A percentile compares a stretch with the other conserved stretches of the same genome.
Evolutionary conservation across 169 alveolate genomes (phyloP).

Genomic region (Plasmodium blacklocki): DNA sequence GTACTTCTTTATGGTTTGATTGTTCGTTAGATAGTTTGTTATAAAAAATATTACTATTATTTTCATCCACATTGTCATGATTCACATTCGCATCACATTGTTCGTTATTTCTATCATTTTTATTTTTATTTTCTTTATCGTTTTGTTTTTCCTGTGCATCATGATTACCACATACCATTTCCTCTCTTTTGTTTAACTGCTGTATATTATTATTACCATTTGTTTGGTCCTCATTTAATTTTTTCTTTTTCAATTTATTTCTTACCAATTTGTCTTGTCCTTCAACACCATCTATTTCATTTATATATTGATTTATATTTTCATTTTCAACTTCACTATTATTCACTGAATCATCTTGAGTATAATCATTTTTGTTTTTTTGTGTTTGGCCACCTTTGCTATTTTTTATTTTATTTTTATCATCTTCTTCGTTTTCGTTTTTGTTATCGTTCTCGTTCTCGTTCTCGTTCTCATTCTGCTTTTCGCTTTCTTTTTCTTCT

Average conservation of each 20-base stretch:
- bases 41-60: background rate
- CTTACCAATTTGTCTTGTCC: background rate
- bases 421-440: background rate
- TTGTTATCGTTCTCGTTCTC: too few relatives aligned
- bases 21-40: too few relatives aligned
- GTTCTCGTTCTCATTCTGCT: too few relatives aligned
- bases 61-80: background rate
- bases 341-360: background rate
- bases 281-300: background rate
- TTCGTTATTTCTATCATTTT: background rate
- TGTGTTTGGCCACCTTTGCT: background rate
- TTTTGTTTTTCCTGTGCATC: conserved; percentile 8
- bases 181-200: conserved; percentile 36
- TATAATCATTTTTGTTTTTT: background rate
- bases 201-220: background rate
- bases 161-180: conserved; percentile 12
- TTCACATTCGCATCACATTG: background rate
- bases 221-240: background rate
- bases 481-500: conserved; percentile 5
- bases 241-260: conserved; percentile 11
- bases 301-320: background rate
- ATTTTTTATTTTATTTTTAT: conserved; percentile 1
- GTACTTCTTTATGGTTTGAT: too few relatives aligned
- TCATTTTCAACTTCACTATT: background rate
- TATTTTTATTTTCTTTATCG: conserved; percentile 4